Percentiles rank a stretch among this genome's conserved stretches.
These are phyloP conservation scores for Jamesozyma rosinii DNA, from an alignment of 805 yeast genomes.

Conservation along the genomic window DNA sequence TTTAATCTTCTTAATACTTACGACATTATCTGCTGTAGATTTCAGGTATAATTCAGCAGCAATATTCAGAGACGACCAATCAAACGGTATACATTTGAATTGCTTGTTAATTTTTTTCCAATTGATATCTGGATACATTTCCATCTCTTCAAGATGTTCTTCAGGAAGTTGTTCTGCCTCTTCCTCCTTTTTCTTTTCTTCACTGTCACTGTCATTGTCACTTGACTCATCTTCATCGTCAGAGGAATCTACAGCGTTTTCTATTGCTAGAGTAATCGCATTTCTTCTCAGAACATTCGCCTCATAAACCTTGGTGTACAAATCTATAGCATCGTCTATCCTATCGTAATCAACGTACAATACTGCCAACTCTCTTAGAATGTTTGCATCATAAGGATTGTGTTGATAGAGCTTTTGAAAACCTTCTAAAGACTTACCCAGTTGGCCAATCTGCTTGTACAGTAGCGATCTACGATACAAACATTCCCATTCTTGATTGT, in stretches of 20 bases:
- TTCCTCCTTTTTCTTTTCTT: conserved; percentile 10
- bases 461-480: conserved; percentile 58
- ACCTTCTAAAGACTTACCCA: conserved; percentile 66
- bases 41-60: conserved; percentile 70
- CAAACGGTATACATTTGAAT: conserved; percentile 46
- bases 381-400: conserved; percentile 51
- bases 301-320: conserved; percentile 56
- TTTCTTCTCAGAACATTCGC: conserved; percentile 42
- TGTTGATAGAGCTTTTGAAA: conserved; percentile 48
- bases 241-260: conserved; percentile 26
- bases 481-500: conserved; percentile 43
- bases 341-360: conserved; percentile 43
- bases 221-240: conserved; percentile 23
- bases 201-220: conserved; percentile 9
- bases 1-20: conserved; percentile 59
- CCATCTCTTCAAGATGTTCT: conserved; percentile 18
- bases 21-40: conserved; percentile 41
- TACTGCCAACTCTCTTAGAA: conserved; percentile 54
- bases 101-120: conserved; percentile 25
- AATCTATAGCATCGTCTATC: conserved; percentile 62
- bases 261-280: conserved; percentile 24
- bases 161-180: conserved; percentile 12
- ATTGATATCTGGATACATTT: conserved; percentile 21
- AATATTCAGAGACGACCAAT: conserved; percentile 84
- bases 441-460: conserved; percentile 56